Base-by-base conservation (phyloP, 192 early-diverging fungal species). In the Coemansia sp. region DNA sequence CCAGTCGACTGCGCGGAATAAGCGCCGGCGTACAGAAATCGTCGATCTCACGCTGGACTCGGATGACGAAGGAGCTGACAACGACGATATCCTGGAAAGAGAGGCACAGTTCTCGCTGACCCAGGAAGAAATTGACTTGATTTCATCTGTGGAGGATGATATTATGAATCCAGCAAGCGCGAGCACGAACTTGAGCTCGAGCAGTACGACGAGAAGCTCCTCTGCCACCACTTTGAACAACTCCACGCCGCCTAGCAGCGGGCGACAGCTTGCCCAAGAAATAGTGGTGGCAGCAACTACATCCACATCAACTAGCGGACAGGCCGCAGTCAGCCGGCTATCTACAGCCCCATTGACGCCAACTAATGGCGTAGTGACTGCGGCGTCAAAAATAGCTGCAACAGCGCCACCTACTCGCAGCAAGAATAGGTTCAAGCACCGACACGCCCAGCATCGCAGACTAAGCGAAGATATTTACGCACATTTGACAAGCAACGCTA, bases 11-110 rank as follows among this genome's bases (percentile, higher is more conserved):
- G 12, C 31, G 14, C 39, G 38, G 27, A 79, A 63, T 48, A 85
- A 85, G 68, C 77, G 86, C n/a, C 75, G 68, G 38, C 76, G 85
- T 19, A 67, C 78, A 10, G 87, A 89, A 25, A 74, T 87, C 41
- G 85, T 92, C 45, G 90, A 92, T 67, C 73, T 92, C 38, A 92
- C 89, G 3, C 77, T 90, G 1, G 80, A 83, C 10, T 73, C 76
- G 4, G 74, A 84, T 39, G 63, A 62, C 37, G 68, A 63, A 34
- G 60, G 34, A 5, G 34, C 34, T 6, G 34, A 63, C 37, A 64
- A 69, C 12, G 63, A 64, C n/a, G 41, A 25, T 14, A 70, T 39
- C 32, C 21, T 72, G 41, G 19, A 36, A 21, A 25, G 36, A 15
- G 59, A 61, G n/a, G 17, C 34, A 39, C 9, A 10, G 8, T 58